These are phyloP conservation scores for Claviceps monticola DNA, from an alignment of 2,329 filamentous ascomycete genomes.

Conservation along the genomic window DNA sequence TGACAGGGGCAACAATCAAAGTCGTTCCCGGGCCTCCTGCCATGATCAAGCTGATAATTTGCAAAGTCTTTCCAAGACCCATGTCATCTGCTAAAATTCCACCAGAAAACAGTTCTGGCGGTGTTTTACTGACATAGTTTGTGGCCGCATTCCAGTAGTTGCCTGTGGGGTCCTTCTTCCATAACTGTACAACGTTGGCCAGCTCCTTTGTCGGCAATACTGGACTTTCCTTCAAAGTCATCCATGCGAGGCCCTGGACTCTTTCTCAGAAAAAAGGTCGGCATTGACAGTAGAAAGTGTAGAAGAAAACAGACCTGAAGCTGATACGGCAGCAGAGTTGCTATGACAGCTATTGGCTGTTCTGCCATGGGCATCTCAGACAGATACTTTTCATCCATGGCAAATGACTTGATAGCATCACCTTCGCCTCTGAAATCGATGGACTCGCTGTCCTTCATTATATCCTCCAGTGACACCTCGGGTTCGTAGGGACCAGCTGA, in stretches of 20 bases:
- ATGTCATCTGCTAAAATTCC: slow-evolving; percentile 83
- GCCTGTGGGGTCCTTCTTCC: slow-evolving; percentile 42
- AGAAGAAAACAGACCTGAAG: slow-evolving; percentile 31
- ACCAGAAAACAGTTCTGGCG: slow-evolving; percentile 57
- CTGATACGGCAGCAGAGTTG: slow-evolving; percentile 67
- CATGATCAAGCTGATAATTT: slow-evolving; percentile 69
- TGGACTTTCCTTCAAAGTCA: slow-evolving; percentile 63
- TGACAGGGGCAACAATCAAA: slow-evolving; percentile 68
- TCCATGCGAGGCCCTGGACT: slow-evolving; percentile 62
- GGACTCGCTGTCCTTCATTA: slow-evolving; percentile 51
- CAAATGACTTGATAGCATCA: slow-evolving; percentile 55
- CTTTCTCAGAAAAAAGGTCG: slow-evolving; percentile 9
- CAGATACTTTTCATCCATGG: slow-evolving; percentile 55
- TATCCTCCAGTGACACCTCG: slow-evolving; percentile 42
- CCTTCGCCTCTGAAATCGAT: slow-evolving; percentile 53
- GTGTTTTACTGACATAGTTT: slow-evolving; percentile 43
- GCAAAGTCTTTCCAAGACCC: slow-evolving; percentile 81
- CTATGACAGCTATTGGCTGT: slow-evolving; percentile 51
- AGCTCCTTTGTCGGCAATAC: slow-evolving; percentile 44
- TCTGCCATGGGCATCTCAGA: slow-evolving; percentile 57
- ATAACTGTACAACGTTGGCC: slow-evolving; percentile 56
- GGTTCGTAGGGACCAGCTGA: slow-evolving; percentile 15
- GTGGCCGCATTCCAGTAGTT: slow-evolving; percentile 47
- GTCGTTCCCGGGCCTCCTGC: slow-evolving; percentile 45
- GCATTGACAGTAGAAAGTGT: background rate